Evolutionary conservation across 1,284 basidiomycete species (phyloP), one percentile per base, ranked within the genome.

Genomic region (Taiwanofungus camphoratus): DNA sequence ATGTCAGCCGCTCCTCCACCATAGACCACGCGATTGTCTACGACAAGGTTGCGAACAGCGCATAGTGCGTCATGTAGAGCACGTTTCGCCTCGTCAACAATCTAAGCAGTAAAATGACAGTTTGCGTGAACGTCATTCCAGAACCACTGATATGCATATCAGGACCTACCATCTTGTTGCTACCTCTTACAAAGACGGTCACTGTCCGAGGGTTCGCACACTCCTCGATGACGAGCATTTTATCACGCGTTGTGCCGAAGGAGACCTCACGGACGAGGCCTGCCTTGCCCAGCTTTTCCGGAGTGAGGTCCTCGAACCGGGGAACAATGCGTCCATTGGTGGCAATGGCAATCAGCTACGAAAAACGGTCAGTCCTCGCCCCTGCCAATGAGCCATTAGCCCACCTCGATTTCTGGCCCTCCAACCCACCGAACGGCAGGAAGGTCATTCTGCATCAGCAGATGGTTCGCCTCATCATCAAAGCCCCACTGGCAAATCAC

Each of bases 401-500:
- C 38, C 46, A 92, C 91, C 82, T 99, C 95, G 51, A 99, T 96
- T 65, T 99, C 95, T 2, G 96, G 95, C 16, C 95, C 96, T 50
- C 95, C 95, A 44, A 99, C 95, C 95, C 96, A 99, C 62, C 95
- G 79, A 19, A 99, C 95, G n/a, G 95, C 92, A 32, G 95, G 96
- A 33, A 99, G 73, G 12, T 94, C 88, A 61, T 98, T 97, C 70
- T 97, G 94, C 85, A 99, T 92, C 55, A 99, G 68, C 59, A 99
- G 59, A 64, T 99, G 95, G 64, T 99, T 99, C 44, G 95, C 95
- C 70, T 99, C 95, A 63, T 99, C 96, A 61, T 99, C 95, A 63
- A 99, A 99, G 51, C 95, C 95, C 95, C 95, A 99, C 65, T 99
- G 96, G 67, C 95, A 99, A 57, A 99, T 96, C 54, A 99, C 95